These are phyloP conservation scores for Phalaenopsis aphrodite DNA, from an alignment of 106 monocot genomes.

Conservation along the genomic window DNA sequence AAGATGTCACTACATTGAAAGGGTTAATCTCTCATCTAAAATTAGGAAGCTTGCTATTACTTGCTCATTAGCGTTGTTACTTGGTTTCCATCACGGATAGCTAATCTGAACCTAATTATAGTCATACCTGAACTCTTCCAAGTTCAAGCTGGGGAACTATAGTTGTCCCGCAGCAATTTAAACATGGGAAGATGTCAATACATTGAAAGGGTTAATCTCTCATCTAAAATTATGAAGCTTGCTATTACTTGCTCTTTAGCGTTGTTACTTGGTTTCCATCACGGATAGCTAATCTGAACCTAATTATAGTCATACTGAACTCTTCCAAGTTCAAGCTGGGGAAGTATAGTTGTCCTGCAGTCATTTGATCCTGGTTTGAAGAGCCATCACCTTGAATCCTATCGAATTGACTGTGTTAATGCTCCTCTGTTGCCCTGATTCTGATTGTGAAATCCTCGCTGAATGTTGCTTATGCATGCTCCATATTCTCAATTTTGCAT, in stretches of 20 bases:
- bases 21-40: slow-evolving; percentile 36
- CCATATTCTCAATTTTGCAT: background rate
- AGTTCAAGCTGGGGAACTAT: background rate
- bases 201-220: too few species aligned
- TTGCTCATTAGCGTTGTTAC: background rate
- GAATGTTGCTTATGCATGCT: background rate
- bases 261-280: background rate
- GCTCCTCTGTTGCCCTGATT: background rate
- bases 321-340: background rate
- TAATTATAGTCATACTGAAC: background rate
- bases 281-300: too few species aligned
- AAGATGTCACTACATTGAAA: slow-evolving; percentile 67
- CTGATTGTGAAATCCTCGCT: background rate
- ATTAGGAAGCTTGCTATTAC: background rate
- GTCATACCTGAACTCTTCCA: background rate
- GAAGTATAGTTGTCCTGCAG: background rate
- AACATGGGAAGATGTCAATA: too few species aligned
- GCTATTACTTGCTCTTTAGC: background rate
- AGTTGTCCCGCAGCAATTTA: background rate
- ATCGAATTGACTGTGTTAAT: background rate
- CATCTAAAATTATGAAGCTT: too few species aligned
- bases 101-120: background rate
- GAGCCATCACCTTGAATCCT: background rate
- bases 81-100: background rate
- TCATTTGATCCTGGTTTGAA: background rate